Base-by-base conservation (phyloP, 139 green algal genomes). In the Nannochloris sp. region DNA sequence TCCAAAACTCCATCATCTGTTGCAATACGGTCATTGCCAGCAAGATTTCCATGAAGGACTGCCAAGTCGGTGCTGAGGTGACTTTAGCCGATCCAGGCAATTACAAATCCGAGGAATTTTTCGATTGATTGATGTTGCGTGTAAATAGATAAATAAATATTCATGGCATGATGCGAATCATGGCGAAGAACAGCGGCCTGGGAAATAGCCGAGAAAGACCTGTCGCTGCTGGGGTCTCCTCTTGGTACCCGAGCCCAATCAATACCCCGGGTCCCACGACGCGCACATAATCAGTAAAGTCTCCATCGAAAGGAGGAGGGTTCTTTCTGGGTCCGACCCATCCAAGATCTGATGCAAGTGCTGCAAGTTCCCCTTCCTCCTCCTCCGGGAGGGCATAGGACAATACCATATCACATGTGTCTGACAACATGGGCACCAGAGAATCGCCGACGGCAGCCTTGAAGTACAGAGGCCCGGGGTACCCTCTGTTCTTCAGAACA, bases 1-100 rank as follows among this genome's bases (percentile, higher is more conserved):
- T 97, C 21, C 87, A 95, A 70, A 88, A 86, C 70, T 83, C 62
- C 44, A 79, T 97, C 48, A 40, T 96, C 27, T 83, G 81, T 54
- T 60, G 18, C 2, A 72, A 74, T 5, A 73, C 66, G 4, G 15
- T 48, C 4, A 62, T 95, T 46, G 66, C 73, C 36, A 79, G 78
- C 46, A 48, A 66, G 2, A 70, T 71, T 16, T 68, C 60, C 1
- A 44, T 94, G 44, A 90, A 87, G 18, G 65, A 78, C 29, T 75
- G 65, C 48, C 58, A 69, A 61, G 67, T 87, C 5, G 83, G 79
- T 9, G 62, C 79, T 15, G 77, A 68, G 3, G 86, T 40, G 34
- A 40, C 74, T 57, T 40, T 69, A 3, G 78, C 90, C 34, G 57
- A 73, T 1, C 75, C 74, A 14, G 75, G 72, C 0, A 72, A 73